Evolutionary conservation across 1,139 yeast species (phyloP).

Genomic region (Suhomyces anneliseae): DNA sequence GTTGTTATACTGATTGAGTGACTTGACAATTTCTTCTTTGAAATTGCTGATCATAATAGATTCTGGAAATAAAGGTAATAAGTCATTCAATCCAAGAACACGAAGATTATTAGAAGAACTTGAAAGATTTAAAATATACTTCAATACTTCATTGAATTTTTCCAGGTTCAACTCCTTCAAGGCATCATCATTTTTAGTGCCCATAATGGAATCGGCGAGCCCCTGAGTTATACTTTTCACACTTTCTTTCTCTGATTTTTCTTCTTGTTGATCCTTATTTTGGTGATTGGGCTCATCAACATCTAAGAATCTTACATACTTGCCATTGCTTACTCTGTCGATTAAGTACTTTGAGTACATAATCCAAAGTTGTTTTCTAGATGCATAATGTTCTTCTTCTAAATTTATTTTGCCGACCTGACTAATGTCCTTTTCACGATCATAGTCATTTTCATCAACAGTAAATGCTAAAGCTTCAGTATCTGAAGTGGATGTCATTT

Average conservation of each 20-base stretch:
- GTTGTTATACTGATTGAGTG: slow-evolving; percentile 71
- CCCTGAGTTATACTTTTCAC: slow-evolving; percentile 1
- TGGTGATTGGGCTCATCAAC: slow-evolving; percentile 12
- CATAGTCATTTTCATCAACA: slow-evolving; percentile 5
- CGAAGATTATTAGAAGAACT: slow-evolving; percentile 13
- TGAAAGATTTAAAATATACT: slow-evolving; percentile 50
- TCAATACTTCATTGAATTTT: slow-evolving; percentile 26
- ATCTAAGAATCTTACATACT: slow-evolving; percentile 21
- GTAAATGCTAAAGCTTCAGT: slow-evolving; percentile 4
- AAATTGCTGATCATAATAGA: slow-evolving; percentile 78
- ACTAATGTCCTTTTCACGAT: slow-evolving; percentile 16
- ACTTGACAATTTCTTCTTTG: slow-evolving; percentile 77
- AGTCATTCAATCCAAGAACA: slow-evolving; percentile 68
- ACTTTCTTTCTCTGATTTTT: slow-evolving; percentile 2
- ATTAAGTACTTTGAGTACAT: slow-evolving; percentile 65
- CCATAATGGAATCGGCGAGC: background rate
- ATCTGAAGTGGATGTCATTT: slow-evolving; percentile 3
- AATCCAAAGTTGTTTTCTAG: slow-evolving; percentile 74
- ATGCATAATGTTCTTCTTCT: slow-evolving; percentile 38
- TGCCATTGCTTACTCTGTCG: slow-evolving; percentile 31
- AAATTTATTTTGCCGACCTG: slow-evolving; percentile 28
- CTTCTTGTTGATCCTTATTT: slow-evolving; percentile 1
- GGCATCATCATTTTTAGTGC: background rate
- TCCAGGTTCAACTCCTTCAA: slow-evolving; percentile 12
- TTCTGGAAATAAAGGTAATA: slow-evolving; percentile 83